These are phyloP conservation scores for Camptophora hylomeconis DNA, from an alignment of 2,329 filamentous ascomycete species.

Conservation along the genomic window DNA sequence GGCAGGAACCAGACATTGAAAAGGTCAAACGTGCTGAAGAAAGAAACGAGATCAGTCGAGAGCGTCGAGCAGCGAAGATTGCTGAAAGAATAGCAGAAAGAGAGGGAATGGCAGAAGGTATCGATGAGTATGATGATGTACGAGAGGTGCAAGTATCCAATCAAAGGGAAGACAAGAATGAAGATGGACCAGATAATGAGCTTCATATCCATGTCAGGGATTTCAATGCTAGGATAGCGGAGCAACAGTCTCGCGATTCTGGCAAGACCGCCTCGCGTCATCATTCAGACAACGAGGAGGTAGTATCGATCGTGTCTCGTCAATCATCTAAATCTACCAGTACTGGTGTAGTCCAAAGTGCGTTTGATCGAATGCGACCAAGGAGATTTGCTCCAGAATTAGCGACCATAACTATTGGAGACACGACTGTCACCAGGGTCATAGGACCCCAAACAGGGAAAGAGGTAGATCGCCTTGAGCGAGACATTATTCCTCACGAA, in stretches of 20 bases:
- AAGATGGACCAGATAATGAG: conserved; percentile 12
- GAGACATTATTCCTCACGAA: too few species aligned
- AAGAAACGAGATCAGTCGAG: conserved; percentile 1
- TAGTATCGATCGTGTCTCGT: too few species aligned
- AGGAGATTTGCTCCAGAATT: conserved; percentile 50
- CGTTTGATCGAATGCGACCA: conserved; percentile 51
- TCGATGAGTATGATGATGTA: conserved; percentile 8
- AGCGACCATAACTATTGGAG: conserved; percentile 63
- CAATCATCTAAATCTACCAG: too few species aligned
- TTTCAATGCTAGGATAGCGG: conserved; percentile 20
- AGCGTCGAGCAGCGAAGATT: conserved; percentile 7
- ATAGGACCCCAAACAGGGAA: conserved; percentile 37
- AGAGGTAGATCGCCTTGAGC: conserved; percentile 13
- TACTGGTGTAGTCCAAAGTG: conserved; percentile 40
- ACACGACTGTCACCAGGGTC: conserved; percentile 51
- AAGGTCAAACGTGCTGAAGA: conserved; percentile 2
- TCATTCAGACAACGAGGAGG: too few species aligned
- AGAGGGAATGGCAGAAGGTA: conserved; percentile 1
- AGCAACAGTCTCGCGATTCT: conserved; percentile 10
- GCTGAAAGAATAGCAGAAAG: conserved; percentile 4
- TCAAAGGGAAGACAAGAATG: conserved; percentile 10
- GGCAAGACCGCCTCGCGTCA: too few species aligned
- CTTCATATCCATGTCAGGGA: conserved; percentile 17
- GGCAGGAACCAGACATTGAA: conserved; percentile 5
- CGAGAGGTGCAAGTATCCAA: background rate